Percentiles rank a stretch among this genome's conserved stretches.
Conservation (phyloP, 2,329 filamentous ascomycete genomes). For the Fusarium clavum region DNA sequence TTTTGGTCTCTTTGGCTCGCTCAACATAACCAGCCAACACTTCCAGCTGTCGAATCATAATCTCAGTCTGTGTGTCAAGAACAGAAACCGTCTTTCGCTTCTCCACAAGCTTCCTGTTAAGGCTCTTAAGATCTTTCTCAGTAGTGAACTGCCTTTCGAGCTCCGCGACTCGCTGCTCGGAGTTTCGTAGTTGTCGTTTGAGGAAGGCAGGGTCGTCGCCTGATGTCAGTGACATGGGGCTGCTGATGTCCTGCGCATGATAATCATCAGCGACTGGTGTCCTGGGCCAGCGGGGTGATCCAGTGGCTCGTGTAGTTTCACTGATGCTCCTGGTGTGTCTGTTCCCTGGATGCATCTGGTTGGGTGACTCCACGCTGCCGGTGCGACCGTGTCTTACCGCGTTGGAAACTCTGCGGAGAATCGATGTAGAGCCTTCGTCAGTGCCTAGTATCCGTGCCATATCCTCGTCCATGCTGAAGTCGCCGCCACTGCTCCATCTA, state of each 20-base stretch:
- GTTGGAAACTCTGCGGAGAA: constrained; percentile 90
- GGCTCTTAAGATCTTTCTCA: constrained; percentile 75
- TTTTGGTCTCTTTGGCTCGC: constrained; percentile 83
- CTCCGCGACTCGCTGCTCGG: constrained; percentile 86
- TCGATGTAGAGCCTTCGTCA: constrained; percentile 81
- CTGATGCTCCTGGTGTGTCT: constrained; percentile 72
- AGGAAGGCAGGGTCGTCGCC: constrained; percentile 75
- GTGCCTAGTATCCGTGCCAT: constrained; percentile 88
- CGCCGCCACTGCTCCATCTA: constrained; percentile 81
- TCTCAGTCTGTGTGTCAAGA: constrained; percentile 92
- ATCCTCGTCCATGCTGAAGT: constrained; percentile 96
- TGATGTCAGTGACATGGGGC: constrained; percentile 73
- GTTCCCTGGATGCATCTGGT: constrained; percentile 55
- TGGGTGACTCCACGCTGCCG: constrained; percentile 75
- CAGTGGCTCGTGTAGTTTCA: constrained; percentile 72
- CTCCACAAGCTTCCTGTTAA: constrained; percentile 89
- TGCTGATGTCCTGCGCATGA: constrained; percentile 72
- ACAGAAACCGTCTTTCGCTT: constrained; percentile 97
- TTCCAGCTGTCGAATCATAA: constrained; percentile 92
- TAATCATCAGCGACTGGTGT: constrained; percentile 71
- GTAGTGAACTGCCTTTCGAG: constrained; percentile 81
- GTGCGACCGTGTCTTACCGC: constrained; percentile 93
- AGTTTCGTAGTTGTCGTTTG: constrained; percentile 81
- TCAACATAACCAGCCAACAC: constrained; percentile 90
- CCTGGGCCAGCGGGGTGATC: constrained; percentile 77